A percentile compares a stretch with the other conserved stretches of the same genome.
Conservation (phyloP, 2,329 filamentous ascomycete species). For the Chaetomiaceae sp. region DNA sequence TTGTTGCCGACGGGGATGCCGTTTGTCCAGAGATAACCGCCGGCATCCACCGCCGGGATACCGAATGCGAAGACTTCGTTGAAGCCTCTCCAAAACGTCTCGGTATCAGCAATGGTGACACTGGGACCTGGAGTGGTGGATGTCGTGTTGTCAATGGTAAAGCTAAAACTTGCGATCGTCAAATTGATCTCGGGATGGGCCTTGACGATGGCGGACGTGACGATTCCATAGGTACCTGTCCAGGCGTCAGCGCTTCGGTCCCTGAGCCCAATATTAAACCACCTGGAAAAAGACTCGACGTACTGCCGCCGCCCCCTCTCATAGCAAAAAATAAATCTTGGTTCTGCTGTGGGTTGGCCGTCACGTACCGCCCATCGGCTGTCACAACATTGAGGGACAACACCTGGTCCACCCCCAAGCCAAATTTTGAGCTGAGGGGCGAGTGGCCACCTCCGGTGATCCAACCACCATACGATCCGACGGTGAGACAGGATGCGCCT, state of each 20-base stretch:
- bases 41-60: conserved; percentile 32
- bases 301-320: not conserved
- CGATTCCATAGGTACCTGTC: too few species aligned
- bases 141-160: conserved; percentile 17
- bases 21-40: conserved; percentile 34
- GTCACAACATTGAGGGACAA: not conserved
- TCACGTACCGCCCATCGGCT: not conserved
- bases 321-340: not conserved
- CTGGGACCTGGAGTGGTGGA: not conserved
- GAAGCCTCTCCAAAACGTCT: conserved; percentile 32
- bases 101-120: conserved; percentile 11
- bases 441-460: not conserved
- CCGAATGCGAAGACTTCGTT: conserved; percentile 34
- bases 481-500: too few species aligned
- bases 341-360: not conserved
- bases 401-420: not conserved
- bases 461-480: not conserved
- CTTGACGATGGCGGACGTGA: too few species aligned
- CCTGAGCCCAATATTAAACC: too few species aligned
- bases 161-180: conserved; percentile 13
- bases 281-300: too few species aligned
- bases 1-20: conserved; percentile 27
- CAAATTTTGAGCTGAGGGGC: not conserved
- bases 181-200: conserved; percentile 7
- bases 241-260: too few species aligned